phyloP scores from a whole-genome alignment of 805 yeast genomes.

The Yarrowia deformans region DNA sequence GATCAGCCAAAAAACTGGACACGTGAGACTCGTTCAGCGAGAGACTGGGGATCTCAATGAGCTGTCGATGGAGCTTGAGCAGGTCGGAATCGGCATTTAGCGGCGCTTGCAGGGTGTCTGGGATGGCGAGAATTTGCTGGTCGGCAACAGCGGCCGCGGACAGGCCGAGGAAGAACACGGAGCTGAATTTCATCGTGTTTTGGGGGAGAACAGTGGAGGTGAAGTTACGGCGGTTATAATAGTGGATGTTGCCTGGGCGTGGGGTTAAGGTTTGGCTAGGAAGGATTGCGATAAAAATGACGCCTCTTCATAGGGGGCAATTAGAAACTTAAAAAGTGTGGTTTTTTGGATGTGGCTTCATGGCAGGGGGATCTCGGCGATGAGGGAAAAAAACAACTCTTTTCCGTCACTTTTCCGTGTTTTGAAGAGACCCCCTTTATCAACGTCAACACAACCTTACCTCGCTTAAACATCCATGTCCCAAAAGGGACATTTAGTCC shows the following conservation, averaged over 20 bases:
- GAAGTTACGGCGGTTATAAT: neutral
- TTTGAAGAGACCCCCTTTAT: neutral
- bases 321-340: no score
- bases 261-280: neutral
- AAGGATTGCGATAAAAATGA: neutral
- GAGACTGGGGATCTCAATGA: slow-evolving; percentile 52
- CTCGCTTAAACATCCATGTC: neutral
- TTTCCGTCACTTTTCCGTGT: neutral
- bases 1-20: slow-evolving; percentile 53
- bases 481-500: neutral
- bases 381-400: no score
- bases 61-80: slow-evolving; percentile 49
- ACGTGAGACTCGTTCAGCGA: slow-evolving; percentile 50
- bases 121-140: slow-evolving; percentile 7
- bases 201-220: neutral
- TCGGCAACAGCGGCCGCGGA: neutral
- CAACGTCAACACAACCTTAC: neutral
- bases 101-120: neutral
- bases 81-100: neutral
- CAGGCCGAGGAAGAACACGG: neutral
- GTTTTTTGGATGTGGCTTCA: neutral
- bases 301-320: neutral
- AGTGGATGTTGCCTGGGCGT: neutral
- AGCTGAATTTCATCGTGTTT: slow-evolving; percentile 4
- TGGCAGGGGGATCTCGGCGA: no score